A percentile compares a stretch with the other conserved stretches of the same genome.
These are phyloP conservation scores for Elsinoe ampelina DNA, from an alignment of 2,329 filamentous ascomycete genomes.

Conservation along the genomic window DNA sequence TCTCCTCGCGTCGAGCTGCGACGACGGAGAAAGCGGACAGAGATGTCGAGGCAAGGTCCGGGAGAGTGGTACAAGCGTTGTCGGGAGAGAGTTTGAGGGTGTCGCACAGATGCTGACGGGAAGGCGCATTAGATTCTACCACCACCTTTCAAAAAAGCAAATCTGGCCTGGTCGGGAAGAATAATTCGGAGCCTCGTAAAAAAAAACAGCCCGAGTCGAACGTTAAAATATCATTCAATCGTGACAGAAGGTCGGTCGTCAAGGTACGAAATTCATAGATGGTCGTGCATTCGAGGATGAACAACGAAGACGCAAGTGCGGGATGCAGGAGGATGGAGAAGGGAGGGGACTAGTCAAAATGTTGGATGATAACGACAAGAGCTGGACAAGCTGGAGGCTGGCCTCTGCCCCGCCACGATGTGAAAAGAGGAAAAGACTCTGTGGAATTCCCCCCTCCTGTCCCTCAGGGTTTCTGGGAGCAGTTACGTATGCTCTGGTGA, in stretches of 20 bases:
- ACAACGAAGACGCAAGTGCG: constrained; percentile 2
- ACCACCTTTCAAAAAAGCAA: constrained; percentile 4
- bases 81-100: not conserved
- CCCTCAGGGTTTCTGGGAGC: constrained; percentile 4
- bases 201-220: not conserved
- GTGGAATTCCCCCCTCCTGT: not conserved
- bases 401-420: constrained; percentile 12
- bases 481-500: constrained; percentile 10
- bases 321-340: constrained; percentile 11
- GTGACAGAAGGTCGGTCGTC: not conserved
- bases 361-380: constrained; percentile 9
- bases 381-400: not conserved
- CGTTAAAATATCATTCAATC: constrained; percentile 6
- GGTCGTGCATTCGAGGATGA: constrained; percentile 1
- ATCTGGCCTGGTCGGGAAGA: not conserved
- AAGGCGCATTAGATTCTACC: constrained; percentile 9
- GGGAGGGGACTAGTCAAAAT: constrained; percentile 9
- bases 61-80: constrained; percentile 5
- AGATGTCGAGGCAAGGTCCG: constrained; percentile 3
- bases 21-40: not conserved
- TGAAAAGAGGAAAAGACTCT: not conserved
- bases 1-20: not conserved
- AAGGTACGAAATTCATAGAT: not conserved
- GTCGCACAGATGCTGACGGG: constrained; percentile 8
- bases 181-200: constrained; percentile 3